Conservation (phyloP, 345 rosid genomes). For the Nasturtium officinale region DNA sequence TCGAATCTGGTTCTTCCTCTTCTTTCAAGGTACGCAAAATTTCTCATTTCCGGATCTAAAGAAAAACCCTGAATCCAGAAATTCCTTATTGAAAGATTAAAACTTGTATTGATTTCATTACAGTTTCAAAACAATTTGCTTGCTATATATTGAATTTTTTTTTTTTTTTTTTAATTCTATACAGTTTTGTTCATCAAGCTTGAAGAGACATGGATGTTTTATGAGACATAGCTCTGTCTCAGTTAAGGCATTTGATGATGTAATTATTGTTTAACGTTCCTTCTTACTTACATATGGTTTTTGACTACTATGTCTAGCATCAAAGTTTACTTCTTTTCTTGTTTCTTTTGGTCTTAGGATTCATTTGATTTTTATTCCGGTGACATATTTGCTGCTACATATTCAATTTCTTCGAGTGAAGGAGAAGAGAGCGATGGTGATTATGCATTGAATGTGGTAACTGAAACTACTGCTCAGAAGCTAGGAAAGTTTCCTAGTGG, state of each 20-base stretch:
- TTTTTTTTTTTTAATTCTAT: background rate
- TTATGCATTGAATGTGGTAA: constrained; percentile 52
- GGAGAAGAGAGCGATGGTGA: constrained; percentile 86
- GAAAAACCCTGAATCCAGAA: background rate
- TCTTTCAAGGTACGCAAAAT: constrained; percentile 14
- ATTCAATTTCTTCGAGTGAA: constrained; percentile 69
- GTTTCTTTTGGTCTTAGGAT: constrained; percentile 43
- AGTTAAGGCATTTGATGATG: constrained; percentile 60
- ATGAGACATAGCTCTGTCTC: constrained; percentile 31
- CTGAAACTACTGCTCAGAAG: constrained; percentile 60
- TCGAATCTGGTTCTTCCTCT: constrained; percentile 30
- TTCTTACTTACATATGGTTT: background rate
- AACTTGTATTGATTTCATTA: background rate
- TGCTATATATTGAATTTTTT: background rate
- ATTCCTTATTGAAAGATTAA: background rate
- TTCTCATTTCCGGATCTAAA: background rate
- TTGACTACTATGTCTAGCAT: background rate
- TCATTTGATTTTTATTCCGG: constrained; percentile 42
- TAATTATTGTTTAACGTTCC: constrained; percentile 25
- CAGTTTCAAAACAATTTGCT: background rate
- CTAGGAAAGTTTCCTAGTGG: constrained; percentile 63
- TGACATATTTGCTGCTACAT: constrained; percentile 57
- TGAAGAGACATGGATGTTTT: constrained; percentile 31
- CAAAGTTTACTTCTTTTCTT: background rate
- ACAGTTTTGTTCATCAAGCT: constrained; percentile 44